phyloP scores from a whole-genome alignment of 75 land plant genomes.

The Chamaecyparis obtusa region DNA sequence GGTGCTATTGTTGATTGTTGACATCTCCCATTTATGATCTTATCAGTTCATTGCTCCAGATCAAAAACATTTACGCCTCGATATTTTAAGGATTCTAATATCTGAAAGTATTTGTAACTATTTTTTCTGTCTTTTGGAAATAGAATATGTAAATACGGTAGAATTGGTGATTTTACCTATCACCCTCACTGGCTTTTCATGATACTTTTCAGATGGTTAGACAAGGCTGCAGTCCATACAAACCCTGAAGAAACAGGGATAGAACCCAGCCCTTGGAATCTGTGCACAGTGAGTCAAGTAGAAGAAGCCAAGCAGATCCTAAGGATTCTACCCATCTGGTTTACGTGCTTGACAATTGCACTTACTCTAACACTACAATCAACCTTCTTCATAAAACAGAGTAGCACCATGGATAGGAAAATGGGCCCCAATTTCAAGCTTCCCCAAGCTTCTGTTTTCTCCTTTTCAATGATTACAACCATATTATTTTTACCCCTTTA shows the following conservation, averaged over 20 bases:
- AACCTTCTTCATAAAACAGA: conserved; percentile 46
- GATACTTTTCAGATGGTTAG: conserved; percentile 19
- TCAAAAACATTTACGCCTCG: too few relatives aligned
- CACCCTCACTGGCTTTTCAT: not conserved
- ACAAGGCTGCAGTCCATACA: conserved; percentile 23
- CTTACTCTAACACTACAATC: conserved; percentile 26
- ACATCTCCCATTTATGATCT: too few relatives aligned
- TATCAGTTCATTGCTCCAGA: too few relatives aligned
- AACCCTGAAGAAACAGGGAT: not conserved
- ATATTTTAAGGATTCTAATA: too few relatives aligned
- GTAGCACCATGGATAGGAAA: conserved; percentile 40
- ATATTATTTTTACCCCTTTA: conserved; percentile 29
- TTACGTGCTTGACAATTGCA: conserved; percentile 6
- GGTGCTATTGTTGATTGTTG: too few relatives aligned
- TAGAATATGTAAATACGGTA: not conserved
- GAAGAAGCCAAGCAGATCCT: conserved; percentile 33
- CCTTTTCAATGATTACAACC: conserved; percentile 21
- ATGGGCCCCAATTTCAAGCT: conserved; percentile 18
- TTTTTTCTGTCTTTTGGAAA: not conserved
- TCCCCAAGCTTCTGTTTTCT: conserved; percentile 29
- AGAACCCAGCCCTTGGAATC: conserved; percentile 22
- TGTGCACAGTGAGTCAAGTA: conserved; percentile 24
- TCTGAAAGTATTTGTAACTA: too few relatives aligned
- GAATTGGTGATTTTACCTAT: too few relatives aligned
- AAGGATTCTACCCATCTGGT: conserved; percentile 17